Conservation (phyloP, 306 rosid genomes). For the Astragalus glycyphyllos region DNA sequence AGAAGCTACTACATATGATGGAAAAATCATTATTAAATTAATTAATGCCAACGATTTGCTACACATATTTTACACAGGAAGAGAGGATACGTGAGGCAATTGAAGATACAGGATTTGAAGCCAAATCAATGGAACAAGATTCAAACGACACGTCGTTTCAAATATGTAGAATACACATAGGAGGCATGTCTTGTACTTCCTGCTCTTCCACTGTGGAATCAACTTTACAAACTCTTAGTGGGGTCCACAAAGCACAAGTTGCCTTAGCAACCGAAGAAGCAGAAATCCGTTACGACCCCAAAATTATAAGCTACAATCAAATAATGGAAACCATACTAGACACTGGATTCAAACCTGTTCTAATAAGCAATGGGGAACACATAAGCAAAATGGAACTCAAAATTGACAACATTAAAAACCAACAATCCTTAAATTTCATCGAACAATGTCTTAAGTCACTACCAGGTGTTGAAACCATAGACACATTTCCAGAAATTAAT, state of each 20-base stretch:
- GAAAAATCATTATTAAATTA: too few relatives aligned
- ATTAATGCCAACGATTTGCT: too few relatives aligned
- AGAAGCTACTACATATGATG: too few relatives aligned
- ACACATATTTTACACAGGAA: constrained; percentile 44
- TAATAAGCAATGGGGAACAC: constrained; percentile 66
- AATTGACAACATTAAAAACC: constrained; percentile 58
- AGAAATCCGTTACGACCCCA: constrained; percentile 64
- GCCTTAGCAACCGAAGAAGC: constrained; percentile 84
- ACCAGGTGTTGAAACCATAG: constrained; percentile 62
- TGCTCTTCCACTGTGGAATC: constrained; percentile 76
- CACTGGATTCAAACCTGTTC: constrained; percentile 61
- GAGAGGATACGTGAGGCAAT: constrained; percentile 65
- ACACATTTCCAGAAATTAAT: constrained; percentile 34
- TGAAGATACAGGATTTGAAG: constrained; percentile 73
- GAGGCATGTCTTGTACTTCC: constrained; percentile 83
- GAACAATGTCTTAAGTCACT: constrained; percentile 53
- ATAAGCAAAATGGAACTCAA: constrained; percentile 68
- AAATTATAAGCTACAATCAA: constrained; percentile 51
- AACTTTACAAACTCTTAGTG: constrained; percentile 55
- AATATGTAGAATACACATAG: constrained; percentile 64
- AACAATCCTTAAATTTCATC: constrained; percentile 47
- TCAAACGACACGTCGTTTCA: constrained; percentile 43
- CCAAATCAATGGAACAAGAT: constrained; percentile 50
- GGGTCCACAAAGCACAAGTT: constrained; percentile 71
- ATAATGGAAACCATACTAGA: constrained; percentile 53